Percentiles rank a stretch among this genome's conserved stretches.
Evolutionary conservation across 768 basidiomycete species (phyloP).

Genomic region (Amanita subjunquillea): DNA sequence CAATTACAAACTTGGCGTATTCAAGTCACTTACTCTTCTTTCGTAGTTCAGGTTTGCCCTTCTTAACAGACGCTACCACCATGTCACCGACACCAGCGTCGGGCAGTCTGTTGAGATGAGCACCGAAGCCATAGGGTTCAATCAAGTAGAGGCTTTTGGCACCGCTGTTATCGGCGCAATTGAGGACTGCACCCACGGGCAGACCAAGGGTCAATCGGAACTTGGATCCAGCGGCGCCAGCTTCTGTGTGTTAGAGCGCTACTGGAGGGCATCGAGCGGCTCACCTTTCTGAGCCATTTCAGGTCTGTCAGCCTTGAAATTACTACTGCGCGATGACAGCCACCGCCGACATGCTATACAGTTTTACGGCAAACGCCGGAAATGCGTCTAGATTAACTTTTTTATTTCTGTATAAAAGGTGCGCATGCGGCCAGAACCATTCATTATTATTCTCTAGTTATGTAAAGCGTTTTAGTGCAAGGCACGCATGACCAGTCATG

Average conservation of each 20-base stretch:
- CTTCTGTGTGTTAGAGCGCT: slow-evolving; percentile 20
- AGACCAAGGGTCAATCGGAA: slow-evolving; percentile 93
- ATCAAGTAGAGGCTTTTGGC: slow-evolving; percentile 95
- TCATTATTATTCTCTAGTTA: too few species aligned
- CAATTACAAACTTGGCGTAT: slow-evolving; percentile 1
- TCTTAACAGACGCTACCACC: slow-evolving; percentile 97
- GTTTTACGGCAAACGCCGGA: slow-evolving; percentile 18
- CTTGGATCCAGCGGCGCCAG: slow-evolving; percentile 84
- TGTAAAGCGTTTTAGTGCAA: too few species aligned
- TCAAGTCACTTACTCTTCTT: slow-evolving; percentile 81
- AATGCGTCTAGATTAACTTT: too few species aligned
- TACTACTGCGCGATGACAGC: slow-evolving; percentile 11
- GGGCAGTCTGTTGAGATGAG: slow-evolving; percentile 93
- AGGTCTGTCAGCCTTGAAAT: not conserved
- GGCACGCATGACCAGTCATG: too few species aligned
- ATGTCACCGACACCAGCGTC: slow-evolving; percentile 94
- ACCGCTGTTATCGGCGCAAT: slow-evolving; percentile 99
- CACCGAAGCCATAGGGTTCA: slow-evolving; percentile 91
- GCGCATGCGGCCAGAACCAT: too few species aligned
- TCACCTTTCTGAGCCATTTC: slow-evolving; percentile 7
- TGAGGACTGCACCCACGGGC: slow-evolving; percentile 88
- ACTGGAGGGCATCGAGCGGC: not conserved
- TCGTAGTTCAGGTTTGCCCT: slow-evolving; percentile 98
- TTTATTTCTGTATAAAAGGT: too few species aligned
- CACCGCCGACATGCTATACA: slow-evolving; percentile 17